Base-by-base conservation (phyloP, 1,284 basidiomycete genomes). In the Naganishia sp. region DNA sequence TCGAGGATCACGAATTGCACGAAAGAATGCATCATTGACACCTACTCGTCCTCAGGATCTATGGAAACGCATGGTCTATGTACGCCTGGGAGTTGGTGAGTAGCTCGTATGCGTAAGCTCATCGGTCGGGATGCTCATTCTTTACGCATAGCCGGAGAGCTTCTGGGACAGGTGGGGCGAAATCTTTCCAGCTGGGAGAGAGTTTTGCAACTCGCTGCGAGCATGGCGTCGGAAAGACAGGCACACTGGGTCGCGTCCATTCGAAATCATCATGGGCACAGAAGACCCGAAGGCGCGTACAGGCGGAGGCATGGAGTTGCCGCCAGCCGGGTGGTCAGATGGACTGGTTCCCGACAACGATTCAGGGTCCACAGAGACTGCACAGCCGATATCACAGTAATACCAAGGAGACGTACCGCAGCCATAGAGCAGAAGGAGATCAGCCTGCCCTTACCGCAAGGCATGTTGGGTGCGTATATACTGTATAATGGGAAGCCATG, bases 211-310 rank as follows among this genome's bases (percentile, higher is more conserved):
- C 51, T 25, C 63, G 1, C 45, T 64, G 6, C 25, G 46, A 32
- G 63, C 51, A 17, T 64, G 63, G 63, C 41, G 63, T n/a, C 41
- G 63, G 18, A 64, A 64, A 56, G 63, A 64, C 31, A 21, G 63
- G 23, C 63, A 64, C 42, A n/a, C 46, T 9, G 63, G 63, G 4
- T 39, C 53, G 4, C 46, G 51, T 23, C 63, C 63, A 4, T 56
- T 56, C 35, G 63, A 64, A 18, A 56, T 64, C 31, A 64, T 64
- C 21, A 55, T 64, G 63, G 63, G 63, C n/a, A 54, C 18, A 0
- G 63, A 64, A 21, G 35, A 42, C 28, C 52, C 52, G n/a, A 46
- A 65, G 17, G 57, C 46, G 21, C 39, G 57, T 35, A 31, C 32
- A 18, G 50, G 32, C 15, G 57, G 57, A 50, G 57, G 57, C 11